These are phyloP conservation scores for Xerocomellus chrysenteron DNA, from an alignment of 768 basidiomycete genomes.

Conservation along the genomic window DNA sequence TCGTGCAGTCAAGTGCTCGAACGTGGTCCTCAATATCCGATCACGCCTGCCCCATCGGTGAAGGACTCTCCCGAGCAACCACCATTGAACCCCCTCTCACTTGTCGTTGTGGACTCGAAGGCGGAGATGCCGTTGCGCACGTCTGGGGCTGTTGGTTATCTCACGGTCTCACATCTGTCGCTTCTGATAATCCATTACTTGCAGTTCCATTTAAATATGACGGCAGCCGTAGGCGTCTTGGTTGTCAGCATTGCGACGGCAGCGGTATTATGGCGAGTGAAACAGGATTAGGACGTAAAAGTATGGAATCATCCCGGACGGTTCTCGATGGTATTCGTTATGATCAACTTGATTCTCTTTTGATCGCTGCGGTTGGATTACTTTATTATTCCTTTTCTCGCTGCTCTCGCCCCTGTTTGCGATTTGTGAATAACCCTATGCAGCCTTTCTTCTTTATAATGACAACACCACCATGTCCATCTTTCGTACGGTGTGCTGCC, in stretches of 20 bases:
- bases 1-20: constrained; percentile 18
- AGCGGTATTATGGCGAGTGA: constrained; percentile 72
- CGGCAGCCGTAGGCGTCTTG: constrained; percentile 60
- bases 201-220: constrained; percentile 35
- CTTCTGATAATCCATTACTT: constrained; percentile 24
- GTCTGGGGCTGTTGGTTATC: constrained; percentile 30
- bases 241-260: constrained; percentile 67
- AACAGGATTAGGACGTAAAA: constrained; percentile 36
- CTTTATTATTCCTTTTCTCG: constrained; percentile 26
- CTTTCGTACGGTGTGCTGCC: neutral
- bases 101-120: constrained; percentile 16
- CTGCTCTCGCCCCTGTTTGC: constrained; percentile 20
- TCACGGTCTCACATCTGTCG: constrained; percentile 11
- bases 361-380: constrained; percentile 23
- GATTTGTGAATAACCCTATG: constrained; percentile 28
- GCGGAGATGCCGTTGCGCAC: constrained; percentile 17
- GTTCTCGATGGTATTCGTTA: constrained; percentile 13
- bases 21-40: constrained; percentile 25
- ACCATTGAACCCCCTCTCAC: constrained; percentile 5
- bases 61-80: constrained; percentile 31
- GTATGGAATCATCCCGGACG: constrained; percentile 16
- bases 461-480: constrained; percentile 12
- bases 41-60: constrained; percentile 32
- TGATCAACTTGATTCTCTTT: constrained; percentile 10
- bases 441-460: constrained; percentile 15